phyloP scores from a whole-genome alignment of 139 green algal genomes.

The Nannochloris sp. region DNA sequence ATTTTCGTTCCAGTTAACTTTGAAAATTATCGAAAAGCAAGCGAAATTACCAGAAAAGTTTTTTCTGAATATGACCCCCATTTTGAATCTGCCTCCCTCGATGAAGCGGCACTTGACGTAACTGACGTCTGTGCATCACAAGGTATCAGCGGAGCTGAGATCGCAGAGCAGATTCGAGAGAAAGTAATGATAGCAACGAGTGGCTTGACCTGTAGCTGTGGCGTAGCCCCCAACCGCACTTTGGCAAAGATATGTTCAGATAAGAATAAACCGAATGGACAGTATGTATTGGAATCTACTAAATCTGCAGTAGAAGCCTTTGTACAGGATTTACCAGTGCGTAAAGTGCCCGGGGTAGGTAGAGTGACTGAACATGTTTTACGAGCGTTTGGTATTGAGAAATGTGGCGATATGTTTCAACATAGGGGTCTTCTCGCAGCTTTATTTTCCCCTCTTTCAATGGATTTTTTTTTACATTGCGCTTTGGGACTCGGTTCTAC shows the following conservation, averaged over 20 bases:
- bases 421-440: constrained; percentile 48
- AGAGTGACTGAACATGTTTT: constrained; percentile 69
- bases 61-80: constrained; percentile 66
- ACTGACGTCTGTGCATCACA: constrained; percentile 56
- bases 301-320: constrained; percentile 51
- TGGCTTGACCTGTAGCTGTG: constrained; percentile 65
- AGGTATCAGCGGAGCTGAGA: constrained; percentile 37
- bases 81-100: constrained; percentile 63
- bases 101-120: constrained; percentile 81
- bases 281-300: constrained; percentile 46
- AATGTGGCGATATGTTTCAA: constrained; percentile 50
- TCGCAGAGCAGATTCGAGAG: constrained; percentile 47
- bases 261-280: constrained; percentile 83
- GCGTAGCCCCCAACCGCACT: constrained; percentile 70
- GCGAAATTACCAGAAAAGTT: constrained; percentile 14
- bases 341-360: constrained; percentile 74
- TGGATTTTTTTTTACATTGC: constrained; percentile 52
- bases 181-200: constrained; percentile 38
- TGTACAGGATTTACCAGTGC: constrained; percentile 53
- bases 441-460: constrained; percentile 48
- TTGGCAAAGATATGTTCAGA: constrained; percentile 81
- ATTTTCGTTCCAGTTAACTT: constrained; percentile 59
- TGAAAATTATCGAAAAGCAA: constrained; percentile 29
- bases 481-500: constrained; percentile 54
- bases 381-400: constrained; percentile 42